Conservation (phyloP, 805 yeast genomes). For the Yamadazyma kitorensis region DNA sequence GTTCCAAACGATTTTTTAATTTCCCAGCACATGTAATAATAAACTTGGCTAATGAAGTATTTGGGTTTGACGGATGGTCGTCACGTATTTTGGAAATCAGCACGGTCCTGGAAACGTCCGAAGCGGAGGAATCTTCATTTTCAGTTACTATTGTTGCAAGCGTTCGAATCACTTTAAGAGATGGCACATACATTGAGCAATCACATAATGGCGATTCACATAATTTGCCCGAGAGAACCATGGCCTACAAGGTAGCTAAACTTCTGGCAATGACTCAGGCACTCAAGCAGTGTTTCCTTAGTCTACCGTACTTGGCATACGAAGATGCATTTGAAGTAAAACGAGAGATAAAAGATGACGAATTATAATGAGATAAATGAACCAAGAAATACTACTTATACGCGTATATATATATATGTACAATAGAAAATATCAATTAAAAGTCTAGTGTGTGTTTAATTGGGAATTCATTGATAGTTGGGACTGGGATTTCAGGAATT, state of each 20-base stretch:
- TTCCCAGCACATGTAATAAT: conserved; percentile 20
- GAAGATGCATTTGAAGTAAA: too few relatives aligned
- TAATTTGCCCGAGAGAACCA: too few relatives aligned
- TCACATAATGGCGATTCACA: too few relatives aligned
- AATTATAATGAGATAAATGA: too few relatives aligned
- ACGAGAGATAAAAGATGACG: too few relatives aligned
- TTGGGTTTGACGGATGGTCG: conserved; percentile 61
- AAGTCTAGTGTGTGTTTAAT: conserved; percentile 57
- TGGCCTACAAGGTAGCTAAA: too few relatives aligned
- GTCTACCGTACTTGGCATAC: too few relatives aligned
- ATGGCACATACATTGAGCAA: conserved; percentile 42
- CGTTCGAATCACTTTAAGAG: conserved; percentile 37
- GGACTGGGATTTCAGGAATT: conserved; percentile 73
- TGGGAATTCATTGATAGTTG: conserved; percentile 63
- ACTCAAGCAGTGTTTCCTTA: too few relatives aligned
- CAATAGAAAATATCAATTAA: too few relatives aligned
- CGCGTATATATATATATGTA: too few relatives aligned
- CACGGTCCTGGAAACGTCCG: neutral
- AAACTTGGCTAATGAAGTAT: conserved; percentile 47
- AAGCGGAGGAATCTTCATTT: neutral
- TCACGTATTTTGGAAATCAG: conserved; percentile 26
- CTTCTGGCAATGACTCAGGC: too few relatives aligned
- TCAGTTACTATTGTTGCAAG: conserved; percentile 21
- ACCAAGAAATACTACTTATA: too few relatives aligned
- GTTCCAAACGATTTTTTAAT: conserved; percentile 3